Conservation (phyloP, 805 yeast genomes). For the Cyberlindnera bimundalis region DNA sequence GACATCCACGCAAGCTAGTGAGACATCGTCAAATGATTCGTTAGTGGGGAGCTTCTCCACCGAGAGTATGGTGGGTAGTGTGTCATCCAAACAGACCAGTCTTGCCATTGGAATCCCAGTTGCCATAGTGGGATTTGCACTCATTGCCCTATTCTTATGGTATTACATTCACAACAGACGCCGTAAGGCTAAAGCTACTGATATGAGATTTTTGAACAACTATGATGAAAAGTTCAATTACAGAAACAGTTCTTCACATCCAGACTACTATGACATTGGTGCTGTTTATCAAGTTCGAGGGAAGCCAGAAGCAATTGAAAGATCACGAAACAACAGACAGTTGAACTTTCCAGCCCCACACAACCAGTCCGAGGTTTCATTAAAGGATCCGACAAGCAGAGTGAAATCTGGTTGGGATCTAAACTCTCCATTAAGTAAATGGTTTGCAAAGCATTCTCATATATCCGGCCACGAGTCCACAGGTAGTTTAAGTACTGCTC, state of each 20-base stretch:
- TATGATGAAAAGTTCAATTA: conserved; percentile 28
- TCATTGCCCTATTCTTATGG: conserved; percentile 15
- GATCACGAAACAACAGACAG: background rate
- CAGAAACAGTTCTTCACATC: conserved; percentile 13
- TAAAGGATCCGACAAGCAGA: conserved; percentile 17
- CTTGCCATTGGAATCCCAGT: conserved; percentile 27
- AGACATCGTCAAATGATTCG: background rate
- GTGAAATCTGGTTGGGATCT: conserved; percentile 22
- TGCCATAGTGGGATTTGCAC: conserved; percentile 19
- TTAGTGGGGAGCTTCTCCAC: background rate
- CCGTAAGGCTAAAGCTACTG: conserved; percentile 5
- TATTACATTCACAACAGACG: conserved; percentile 16
- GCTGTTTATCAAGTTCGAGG: conserved; percentile 17
- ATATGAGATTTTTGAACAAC: conserved; percentile 11
- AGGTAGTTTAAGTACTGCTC: conserved; percentile 24
- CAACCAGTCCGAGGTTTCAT: conserved; percentile 18
- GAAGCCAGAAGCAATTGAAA: background rate
- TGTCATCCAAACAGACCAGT: conserved; percentile 16
- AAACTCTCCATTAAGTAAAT: conserved; percentile 27
- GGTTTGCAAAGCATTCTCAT: conserved; percentile 25
- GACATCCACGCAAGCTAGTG: background rate
- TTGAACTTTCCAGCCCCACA: background rate
- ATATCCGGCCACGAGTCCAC: conserved; percentile 6
- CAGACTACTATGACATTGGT: conserved; percentile 17
- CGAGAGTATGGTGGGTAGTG: background rate